Evolutionary conservation across 2,329 filamentous ascomycete species (phyloP), one percentile per base, ranked within the genome.

Genomic region (Camptophora hylomeconis): DNA sequence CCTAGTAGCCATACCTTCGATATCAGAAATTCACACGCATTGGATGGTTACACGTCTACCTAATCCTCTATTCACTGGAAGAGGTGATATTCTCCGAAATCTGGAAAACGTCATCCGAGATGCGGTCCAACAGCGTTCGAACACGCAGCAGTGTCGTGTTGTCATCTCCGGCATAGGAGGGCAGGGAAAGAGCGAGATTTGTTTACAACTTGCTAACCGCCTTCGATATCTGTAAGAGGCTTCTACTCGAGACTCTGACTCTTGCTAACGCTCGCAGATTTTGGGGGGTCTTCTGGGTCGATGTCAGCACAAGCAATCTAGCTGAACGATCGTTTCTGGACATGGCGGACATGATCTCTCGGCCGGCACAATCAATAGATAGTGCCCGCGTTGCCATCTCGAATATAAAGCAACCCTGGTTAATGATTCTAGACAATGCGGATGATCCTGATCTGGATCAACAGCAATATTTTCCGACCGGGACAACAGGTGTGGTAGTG

Each of bases 281-380:
- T 28, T 52, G 47, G 48, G 49, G 47, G 15, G 28, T 53, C 8
- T 51, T 50, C 26, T 52, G 42, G 46, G 37, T 51, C n/a, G 45
- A 51, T 24, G 45, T 44, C 4, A 38, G 42, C 35, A 48, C 33
- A 19, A 4, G 15, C 1, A 24, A 22, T 11, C 38, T 31, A 7
- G 46, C 48, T 7, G 40, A 47, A 28, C 30, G 28, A 11, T 40
- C 30, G 6, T 52, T 51, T 27, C 12, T 41, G 1, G 31, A 34
- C 4, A 38, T 52, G 14, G 43, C 48, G 4, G 31, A 39, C 5
- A 27, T 17, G 25, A 35, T 49, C 12, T 21, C 34, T 14, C 28
- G 31, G 12, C 16, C 38, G 5, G 36, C 35, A 10, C 24, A 38
- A n/a, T 38, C 23, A 13, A 26, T 39, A 12, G 32, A 42, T n/a